A percentile compares a stretch with the other conserved stretches of the same genome.
phyloP scores from a whole-genome alignment of 176 grass and related monocot species.

The Eragrostis curvula region DNA sequence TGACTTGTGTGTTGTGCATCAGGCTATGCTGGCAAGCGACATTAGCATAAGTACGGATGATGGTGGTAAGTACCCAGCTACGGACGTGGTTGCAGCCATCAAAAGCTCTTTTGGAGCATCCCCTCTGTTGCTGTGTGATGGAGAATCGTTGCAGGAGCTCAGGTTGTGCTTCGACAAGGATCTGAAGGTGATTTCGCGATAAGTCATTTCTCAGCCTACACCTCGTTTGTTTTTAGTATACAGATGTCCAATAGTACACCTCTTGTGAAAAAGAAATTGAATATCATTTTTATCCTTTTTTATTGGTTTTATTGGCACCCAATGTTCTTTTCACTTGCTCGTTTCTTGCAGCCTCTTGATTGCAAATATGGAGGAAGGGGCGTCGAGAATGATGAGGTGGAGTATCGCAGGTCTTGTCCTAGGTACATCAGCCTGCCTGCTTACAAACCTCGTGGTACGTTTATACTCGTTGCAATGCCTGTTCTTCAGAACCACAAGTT shows the following conservation, averaged over 20 bases:
- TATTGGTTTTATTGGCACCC: no score
- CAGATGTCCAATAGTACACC: no score
- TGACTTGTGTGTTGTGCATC: neutral
- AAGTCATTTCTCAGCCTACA: neutral
- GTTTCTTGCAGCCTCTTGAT: conserved; percentile 1
- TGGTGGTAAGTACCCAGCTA: neutral
- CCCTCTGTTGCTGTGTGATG: neutral
- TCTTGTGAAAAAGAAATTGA: no score
- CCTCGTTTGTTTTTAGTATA: no score
- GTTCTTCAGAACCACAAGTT: neutral
- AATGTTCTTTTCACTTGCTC: neutral
- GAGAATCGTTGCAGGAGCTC: neutral
- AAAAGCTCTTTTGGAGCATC: conserved; percentile 10
- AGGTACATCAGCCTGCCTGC: neutral
- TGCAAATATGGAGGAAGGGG: neutral
- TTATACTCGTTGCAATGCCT: neutral
- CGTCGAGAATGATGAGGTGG: neutral
- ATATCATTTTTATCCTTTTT: no score
- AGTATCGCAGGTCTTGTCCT: neutral
- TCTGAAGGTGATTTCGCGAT: neutral
- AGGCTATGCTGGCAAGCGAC: neutral
- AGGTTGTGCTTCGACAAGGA: conserved; percentile 7
- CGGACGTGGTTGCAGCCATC: neutral
- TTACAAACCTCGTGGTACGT: neutral
- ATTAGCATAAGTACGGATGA: neutral